A percentile compares a stretch with the other conserved stretches of the same genome.
Conservation (phyloP, 768 basidiomycete species). For the Kwoniella shandongensis region DNA sequence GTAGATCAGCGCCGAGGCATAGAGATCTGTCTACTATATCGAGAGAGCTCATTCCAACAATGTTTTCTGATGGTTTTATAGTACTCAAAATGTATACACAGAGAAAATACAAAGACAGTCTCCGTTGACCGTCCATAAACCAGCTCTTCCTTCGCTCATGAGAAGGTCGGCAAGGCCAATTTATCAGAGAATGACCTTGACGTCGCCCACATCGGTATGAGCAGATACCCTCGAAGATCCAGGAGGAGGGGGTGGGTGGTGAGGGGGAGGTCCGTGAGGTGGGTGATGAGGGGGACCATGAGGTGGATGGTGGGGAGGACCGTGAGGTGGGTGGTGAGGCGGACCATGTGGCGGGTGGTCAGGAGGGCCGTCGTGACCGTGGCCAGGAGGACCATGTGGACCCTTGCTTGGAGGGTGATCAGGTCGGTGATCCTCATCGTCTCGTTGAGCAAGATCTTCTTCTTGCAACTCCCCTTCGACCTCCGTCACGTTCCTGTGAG, state of each 20-base stretch:
- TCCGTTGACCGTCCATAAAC: too few relatives aligned
- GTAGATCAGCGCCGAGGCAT: too few relatives aligned
- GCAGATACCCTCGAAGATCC: constrained; percentile 28
- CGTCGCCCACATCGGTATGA: constrained; percentile 33
- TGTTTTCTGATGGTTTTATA: too few relatives aligned
- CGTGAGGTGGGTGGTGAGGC: constrained; percentile 1
- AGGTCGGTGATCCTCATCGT: background rate
- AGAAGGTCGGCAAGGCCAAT: too few relatives aligned
- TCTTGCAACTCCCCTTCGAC: constrained; percentile 4
- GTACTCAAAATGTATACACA: too few relatives aligned
- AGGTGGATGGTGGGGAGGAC: background rate
- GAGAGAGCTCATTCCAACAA: too few relatives aligned
- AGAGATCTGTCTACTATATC: too few relatives aligned
- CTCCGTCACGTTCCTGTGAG: constrained; percentile 3
- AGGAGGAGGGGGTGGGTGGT: constrained; percentile 18
- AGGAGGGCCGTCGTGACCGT: constrained; percentile 14
- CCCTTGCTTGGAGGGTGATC: constrained; percentile 3
- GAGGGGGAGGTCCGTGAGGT: constrained; percentile 8
- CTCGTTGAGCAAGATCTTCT: background rate
- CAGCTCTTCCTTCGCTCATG: too few relatives aligned
- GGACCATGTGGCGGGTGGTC: constrained; percentile 4
- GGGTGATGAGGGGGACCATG: constrained; percentile 4
- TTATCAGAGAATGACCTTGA: constrained; percentile 23
- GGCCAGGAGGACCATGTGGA: constrained; percentile 12
- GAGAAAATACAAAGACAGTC: too few relatives aligned